These are phyloP conservation scores for Colletotrichum eremochloae DNA, from an alignment of 2,329 filamentous ascomycete genomes.

Conservation along the genomic window DNA sequence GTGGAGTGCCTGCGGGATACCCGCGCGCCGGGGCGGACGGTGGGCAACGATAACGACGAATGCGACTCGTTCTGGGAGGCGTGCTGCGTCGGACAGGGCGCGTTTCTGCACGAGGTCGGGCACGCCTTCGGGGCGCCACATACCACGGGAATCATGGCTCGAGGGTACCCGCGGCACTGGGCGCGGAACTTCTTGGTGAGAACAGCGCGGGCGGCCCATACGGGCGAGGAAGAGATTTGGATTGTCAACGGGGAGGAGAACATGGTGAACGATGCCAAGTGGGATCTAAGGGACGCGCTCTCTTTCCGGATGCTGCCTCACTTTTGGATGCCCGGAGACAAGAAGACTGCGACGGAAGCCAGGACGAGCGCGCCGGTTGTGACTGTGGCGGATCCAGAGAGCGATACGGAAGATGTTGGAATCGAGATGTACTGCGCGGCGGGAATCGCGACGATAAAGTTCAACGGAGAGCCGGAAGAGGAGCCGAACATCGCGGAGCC, in stretches of 20 bases:
- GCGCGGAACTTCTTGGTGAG: slow-evolving; percentile 56
- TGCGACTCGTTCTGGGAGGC: slow-evolving; percentile 60
- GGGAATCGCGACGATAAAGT: too few species aligned
- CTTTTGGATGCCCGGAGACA: too few species aligned
- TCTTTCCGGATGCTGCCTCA: too few species aligned
- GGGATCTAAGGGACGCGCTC: slow-evolving; percentile 60
- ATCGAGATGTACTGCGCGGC: too few species aligned
- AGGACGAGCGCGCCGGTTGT: too few species aligned
- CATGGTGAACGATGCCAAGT: slow-evolving; percentile 69
- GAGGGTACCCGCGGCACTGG: slow-evolving; percentile 59
- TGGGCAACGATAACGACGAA: slow-evolving; percentile 58
- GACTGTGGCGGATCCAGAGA: too few species aligned
- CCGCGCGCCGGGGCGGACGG: slow-evolving; percentile 52
- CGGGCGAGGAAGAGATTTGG: slow-evolving; percentile 28
- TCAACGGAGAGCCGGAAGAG: too few species aligned
- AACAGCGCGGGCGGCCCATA: slow-evolving; percentile 43
- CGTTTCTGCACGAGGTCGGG: slow-evolving; percentile 79
- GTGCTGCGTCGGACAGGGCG: slow-evolving; percentile 71
- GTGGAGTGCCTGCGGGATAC: slow-evolving; percentile 60
- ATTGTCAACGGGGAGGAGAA: slow-evolving; percentile 48
- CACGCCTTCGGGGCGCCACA: slow-evolving; percentile 79
- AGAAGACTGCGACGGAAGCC: too few species aligned
- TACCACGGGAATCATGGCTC: slow-evolving; percentile 75
- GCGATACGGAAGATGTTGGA: too few species aligned
- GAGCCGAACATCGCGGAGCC: too few species aligned